Conservation (phyloP, 306 rosid genomes). For the cucumber (Cucumis sativus) region Cucumber_9930_V3 NC_026656.2:1907001-1907500, state of each 20-base stretch:
- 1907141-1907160: background rate
- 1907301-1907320: background rate
- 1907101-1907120: background rate
- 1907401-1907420: background rate
- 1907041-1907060: background rate
- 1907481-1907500: background rate
- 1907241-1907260: background rate
- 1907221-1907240: background rate
- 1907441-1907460: background rate
- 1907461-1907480: background rate
- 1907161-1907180: background rate
- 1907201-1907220: background rate
- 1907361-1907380: background rate
- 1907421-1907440: background rate
- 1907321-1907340: background rate
- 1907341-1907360: background rate
- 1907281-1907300: background rate
- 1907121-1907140: background rate
- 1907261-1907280: background rate
- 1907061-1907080: background rate
- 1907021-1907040: background rate
- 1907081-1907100: background rate
- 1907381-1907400: background rate
- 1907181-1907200: background rate
- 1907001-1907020: background rate